A percentile compares a stretch with the other conserved stretches of the same genome.
Conservation (phyloP, 2,329 filamentous ascomycete species). For the Juglanconis oblonga region DNA sequence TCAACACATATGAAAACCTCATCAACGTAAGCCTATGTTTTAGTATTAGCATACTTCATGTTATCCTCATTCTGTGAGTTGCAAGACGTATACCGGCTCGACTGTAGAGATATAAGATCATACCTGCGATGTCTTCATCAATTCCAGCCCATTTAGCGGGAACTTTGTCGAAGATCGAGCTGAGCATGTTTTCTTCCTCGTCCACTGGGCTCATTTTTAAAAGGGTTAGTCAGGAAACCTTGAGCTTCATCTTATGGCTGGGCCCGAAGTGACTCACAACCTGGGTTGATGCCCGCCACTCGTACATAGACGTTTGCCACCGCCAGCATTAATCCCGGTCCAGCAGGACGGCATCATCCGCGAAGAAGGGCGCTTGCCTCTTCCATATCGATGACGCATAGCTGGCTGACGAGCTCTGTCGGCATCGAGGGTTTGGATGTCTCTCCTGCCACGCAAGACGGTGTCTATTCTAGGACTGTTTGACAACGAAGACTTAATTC, state of each 20-base stretch:
- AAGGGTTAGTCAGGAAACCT: neutral
- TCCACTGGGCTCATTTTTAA: conserved; percentile 32
- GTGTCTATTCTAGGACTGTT: too few species aligned
- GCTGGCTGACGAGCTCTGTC: too few species aligned
- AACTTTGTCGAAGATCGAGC: conserved; percentile 29
- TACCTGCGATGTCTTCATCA: conserved; percentile 30
- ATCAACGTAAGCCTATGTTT: conserved; percentile 28
- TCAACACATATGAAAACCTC: conserved; percentile 30
- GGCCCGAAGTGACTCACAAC: conserved; percentile 25
- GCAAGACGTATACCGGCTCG: conserved; percentile 28
- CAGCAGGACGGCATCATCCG: too few species aligned
- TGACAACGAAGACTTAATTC: too few species aligned
- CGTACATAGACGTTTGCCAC: conserved; percentile 25
- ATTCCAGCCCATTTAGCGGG: conserved; percentile 29
- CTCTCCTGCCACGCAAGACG: too few species aligned
- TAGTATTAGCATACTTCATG: neutral
- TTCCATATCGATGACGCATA: too few species aligned
- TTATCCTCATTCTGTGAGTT: neutral
- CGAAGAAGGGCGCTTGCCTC: too few species aligned
- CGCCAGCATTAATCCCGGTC: too few species aligned
- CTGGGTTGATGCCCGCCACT: conserved; percentile 31
- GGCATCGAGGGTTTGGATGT: too few species aligned
- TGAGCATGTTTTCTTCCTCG: conserved; percentile 31
- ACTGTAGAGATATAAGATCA: conserved; percentile 29
- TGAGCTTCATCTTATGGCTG: neutral